phyloP scores from a whole-genome alignment of 306 rosid genomes.

The Echinosophora koreensis region DNA sequence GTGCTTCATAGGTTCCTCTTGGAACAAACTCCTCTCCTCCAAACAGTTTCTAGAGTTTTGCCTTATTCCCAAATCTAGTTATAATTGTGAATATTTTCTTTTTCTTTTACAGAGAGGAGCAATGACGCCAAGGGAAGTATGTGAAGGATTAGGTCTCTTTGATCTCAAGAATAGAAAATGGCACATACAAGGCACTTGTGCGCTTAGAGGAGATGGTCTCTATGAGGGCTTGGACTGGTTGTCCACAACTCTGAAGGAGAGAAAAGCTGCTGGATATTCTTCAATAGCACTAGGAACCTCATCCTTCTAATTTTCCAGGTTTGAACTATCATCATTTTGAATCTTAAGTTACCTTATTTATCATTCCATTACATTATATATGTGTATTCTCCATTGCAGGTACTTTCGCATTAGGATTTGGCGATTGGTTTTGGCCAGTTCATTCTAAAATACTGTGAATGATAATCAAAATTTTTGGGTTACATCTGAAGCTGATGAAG shows the following conservation, averaged over 20 bases:
- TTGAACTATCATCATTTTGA: conserved; percentile 38
- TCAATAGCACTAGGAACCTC: conserved; percentile 93
- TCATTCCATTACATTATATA: conserved; percentile 23
- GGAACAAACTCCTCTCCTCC: conserved; percentile 14
- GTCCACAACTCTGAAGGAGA: conserved; percentile 93
- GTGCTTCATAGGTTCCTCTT: neutral
- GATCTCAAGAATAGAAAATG: conserved; percentile 96
- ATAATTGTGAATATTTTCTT: conserved; percentile 20
- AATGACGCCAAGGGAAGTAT: conserved; percentile 92
- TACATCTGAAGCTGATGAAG: conserved; percentile 47
- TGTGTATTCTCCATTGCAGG: conserved; percentile 43
- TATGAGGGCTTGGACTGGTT: conserved; percentile 99
- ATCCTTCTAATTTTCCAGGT: conserved; percentile 69
- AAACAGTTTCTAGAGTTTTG: neutral
- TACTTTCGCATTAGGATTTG: conserved; percentile 41
- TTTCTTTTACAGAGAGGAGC: conserved; percentile 81
- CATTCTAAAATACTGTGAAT: conserved; percentile 32
- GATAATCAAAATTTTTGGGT: conserved; percentile 40
- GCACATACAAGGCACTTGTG: conserved; percentile 99
- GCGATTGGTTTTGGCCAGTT: conserved; percentile 36
- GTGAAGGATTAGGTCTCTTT: conserved; percentile 95
- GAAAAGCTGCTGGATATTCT: conserved; percentile 93
- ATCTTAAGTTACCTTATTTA: neutral
- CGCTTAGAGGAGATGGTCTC: conserved; percentile 95
- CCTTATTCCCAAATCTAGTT: conserved; percentile 29